Percentiles rank a stretch among this genome's conserved stretches.
phyloP scores from a whole-genome alignment of 495 filamentous ascomycete species.

The Cetradonia linearis region DNA sequence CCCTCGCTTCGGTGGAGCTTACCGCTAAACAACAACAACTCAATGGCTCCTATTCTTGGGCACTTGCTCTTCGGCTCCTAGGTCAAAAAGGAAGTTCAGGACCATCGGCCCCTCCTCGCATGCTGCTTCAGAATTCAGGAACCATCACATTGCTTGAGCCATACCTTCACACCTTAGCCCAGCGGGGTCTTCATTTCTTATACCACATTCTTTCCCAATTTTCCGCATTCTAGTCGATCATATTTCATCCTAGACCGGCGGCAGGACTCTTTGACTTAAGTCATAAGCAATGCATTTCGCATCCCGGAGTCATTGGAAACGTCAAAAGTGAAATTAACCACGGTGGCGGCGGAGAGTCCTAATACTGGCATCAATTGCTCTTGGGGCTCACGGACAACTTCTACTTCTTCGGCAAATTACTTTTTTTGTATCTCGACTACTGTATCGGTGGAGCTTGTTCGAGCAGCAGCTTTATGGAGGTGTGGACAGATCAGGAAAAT shows the following conservation, averaged over 20 bases:
- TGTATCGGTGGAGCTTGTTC: constrained; percentile 13
- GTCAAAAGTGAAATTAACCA: constrained; percentile 10
- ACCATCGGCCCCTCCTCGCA: not conserved
- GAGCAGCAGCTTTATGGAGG: constrained; percentile 14
- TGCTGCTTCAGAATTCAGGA: not conserved
- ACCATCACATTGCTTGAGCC: constrained; percentile 4
- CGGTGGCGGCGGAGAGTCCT: constrained; percentile 1
- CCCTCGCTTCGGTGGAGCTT: constrained; percentile 39
- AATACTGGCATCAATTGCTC: constrained; percentile 8
- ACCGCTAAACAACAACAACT: constrained; percentile 33
- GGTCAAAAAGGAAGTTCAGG: not conserved
- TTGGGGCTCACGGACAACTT: constrained; percentile 7
- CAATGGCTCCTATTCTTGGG: not conserved
- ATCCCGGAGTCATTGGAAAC: constrained; percentile 18
- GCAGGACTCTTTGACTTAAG: constrained; percentile 14
- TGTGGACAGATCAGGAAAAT: constrained; percentile 10
- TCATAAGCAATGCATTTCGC: constrained; percentile 12
- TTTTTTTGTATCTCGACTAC: constrained; percentile 17
- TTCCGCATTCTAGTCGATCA: constrained; percentile 17
- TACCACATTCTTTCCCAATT: constrained; percentile 13
- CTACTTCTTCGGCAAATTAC: constrained; percentile 6
- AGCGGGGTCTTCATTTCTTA: not conserved
- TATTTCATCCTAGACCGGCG: constrained; percentile 15
- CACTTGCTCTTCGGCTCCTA: constrained; percentile 7
- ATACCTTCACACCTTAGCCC: constrained; percentile 9